A percentile compares a stretch with the other conserved stretches of the same genome.
Evolutionary conservation across 2,329 filamentous ascomycete genomes (phyloP).

Genomic region (Phyllosticta citribraziliensis): DNA sequence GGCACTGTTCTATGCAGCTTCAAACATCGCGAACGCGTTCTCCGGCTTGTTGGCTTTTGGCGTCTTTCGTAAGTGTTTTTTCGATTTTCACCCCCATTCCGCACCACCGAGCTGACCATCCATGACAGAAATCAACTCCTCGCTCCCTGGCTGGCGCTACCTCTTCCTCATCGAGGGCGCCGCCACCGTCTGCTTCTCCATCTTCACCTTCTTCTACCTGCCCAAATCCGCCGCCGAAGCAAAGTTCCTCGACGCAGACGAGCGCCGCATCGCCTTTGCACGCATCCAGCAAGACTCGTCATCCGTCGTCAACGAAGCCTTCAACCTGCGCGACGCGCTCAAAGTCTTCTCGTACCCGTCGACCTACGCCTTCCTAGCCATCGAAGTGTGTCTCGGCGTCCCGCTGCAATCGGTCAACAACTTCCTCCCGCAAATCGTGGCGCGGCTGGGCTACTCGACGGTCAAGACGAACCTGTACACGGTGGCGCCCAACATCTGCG

Average conservation of each 20-base stretch:
- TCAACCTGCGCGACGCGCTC: constrained; percentile 42
- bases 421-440: constrained; percentile 50
- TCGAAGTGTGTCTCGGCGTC: constrained; percentile 51
- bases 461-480: constrained; percentile 71
- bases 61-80: constrained; percentile 40
- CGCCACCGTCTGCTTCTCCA: constrained; percentile 48
- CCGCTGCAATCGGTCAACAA: constrained; percentile 48
- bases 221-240: constrained; percentile 55
- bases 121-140: constrained; percentile 27
- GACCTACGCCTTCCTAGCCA: constrained; percentile 44
- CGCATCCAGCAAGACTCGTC: constrained; percentile 70
- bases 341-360: constrained; percentile 45
- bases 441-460: constrained; percentile 41
- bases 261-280: constrained; percentile 58
- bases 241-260: constrained; percentile 53
- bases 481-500: constrained; percentile 68
- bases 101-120: constrained; percentile 10
- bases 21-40: constrained; percentile 62
- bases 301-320: constrained; percentile 49
- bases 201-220: constrained; percentile 61
- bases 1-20: constrained; percentile 66
- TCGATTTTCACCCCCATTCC: too few relatives aligned
- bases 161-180: constrained; percentile 54
- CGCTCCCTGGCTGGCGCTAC: constrained; percentile 53
- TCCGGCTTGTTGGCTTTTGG: constrained; percentile 50